These are phyloP conservation scores for Cynanchum wilfordii DNA, from an alignment of 257 asterid species.

Conservation along the genomic window DNA sequence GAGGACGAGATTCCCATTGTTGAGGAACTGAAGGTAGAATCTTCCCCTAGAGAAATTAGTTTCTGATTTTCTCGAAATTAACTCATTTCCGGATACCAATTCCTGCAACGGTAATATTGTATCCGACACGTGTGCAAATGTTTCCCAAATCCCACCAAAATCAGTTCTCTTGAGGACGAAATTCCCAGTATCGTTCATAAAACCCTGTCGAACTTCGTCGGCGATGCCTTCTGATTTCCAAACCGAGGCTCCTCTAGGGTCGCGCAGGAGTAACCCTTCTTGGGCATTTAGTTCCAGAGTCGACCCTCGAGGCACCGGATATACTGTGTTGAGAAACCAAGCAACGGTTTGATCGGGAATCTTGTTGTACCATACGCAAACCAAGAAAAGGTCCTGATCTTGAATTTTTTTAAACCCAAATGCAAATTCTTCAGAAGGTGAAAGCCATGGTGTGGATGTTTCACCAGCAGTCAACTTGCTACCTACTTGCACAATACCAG, in stretches of 20 bases:
- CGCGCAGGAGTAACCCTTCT: conserved; percentile 33
- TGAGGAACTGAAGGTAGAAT: conserved; percentile 34
- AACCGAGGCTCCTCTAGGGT: conserved; percentile 23
- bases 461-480: conserved; percentile 7
- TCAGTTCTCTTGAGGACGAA: conserved; percentile 26
- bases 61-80: conserved; percentile 12
- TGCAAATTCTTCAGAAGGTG: conserved; percentile 13
- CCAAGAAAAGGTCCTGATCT: conserved; percentile 25
- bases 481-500: neutral
- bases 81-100: conserved; percentile 7
- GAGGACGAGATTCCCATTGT: conserved; percentile 33
- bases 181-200: conserved; percentile 53
- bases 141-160: conserved; percentile 40
- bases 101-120: conserved; percentile 33
- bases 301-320: conserved; percentile 38
- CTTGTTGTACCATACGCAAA: conserved; percentile 45
- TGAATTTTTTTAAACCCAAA: conserved; percentile 13
- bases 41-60: conserved; percentile 43
- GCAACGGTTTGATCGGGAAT: conserved; percentile 42
- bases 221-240: conserved; percentile 19
- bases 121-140: conserved; percentile 31
- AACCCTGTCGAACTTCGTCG: conserved; percentile 25
- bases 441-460: conserved; percentile 12
- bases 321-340: conserved; percentile 35
- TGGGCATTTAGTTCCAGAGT: conserved; percentile 24